Evolutionary conservation across 129 eudicot genomes (phyloP).

Genomic region (Centella asiatica): DNA sequence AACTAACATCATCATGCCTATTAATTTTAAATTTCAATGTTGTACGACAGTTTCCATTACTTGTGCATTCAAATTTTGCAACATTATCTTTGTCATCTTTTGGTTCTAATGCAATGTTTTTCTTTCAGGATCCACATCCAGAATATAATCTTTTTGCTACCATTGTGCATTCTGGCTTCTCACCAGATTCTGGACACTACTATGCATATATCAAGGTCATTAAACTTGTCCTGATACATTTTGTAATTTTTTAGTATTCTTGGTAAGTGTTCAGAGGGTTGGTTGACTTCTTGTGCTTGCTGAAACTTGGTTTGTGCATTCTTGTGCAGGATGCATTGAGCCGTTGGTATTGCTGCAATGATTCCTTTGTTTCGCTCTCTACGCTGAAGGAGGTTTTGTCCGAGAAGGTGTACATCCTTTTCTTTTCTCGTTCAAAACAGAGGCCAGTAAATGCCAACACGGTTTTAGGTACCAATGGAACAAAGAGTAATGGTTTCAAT

Average conservation of each 20-base stretch:
- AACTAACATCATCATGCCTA: too few species aligned
- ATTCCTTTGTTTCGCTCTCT: conserved; percentile 67
- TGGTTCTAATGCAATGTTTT: conserved; percentile 4
- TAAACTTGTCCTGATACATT: conserved; percentile 4
- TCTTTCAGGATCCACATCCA: conserved; percentile 67
- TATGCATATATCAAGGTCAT: conserved; percentile 93
- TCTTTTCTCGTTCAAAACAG: conserved; percentile 81
- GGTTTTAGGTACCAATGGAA: conserved; percentile 42
- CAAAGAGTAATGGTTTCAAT: conserved; percentile 36
- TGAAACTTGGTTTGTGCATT: conserved; percentile 9
- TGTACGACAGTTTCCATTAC: too few species aligned
- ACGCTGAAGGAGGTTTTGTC: conserved; percentile 78
- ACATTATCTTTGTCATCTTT: not conserved
- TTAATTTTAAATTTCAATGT: too few species aligned
- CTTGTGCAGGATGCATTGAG: conserved; percentile 80
- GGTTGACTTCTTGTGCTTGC: conserved; percentile 2
- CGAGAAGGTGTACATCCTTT: conserved; percentile 89
- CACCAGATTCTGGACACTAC: conserved; percentile 97
- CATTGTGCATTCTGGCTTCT: conserved; percentile 87
- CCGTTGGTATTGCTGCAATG: conserved; percentile 98
- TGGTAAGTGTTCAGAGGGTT: not conserved
- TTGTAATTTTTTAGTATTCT: not conserved
- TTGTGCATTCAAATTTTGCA: too few species aligned
- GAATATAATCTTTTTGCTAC: conserved; percentile 89
- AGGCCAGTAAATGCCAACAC: conserved; percentile 39